Evolutionary conservation across 306 rosid genomes (phyloP), one percentile per base, ranked within the genome.

Genomic region (Pterocarpus santalinus): DNA sequence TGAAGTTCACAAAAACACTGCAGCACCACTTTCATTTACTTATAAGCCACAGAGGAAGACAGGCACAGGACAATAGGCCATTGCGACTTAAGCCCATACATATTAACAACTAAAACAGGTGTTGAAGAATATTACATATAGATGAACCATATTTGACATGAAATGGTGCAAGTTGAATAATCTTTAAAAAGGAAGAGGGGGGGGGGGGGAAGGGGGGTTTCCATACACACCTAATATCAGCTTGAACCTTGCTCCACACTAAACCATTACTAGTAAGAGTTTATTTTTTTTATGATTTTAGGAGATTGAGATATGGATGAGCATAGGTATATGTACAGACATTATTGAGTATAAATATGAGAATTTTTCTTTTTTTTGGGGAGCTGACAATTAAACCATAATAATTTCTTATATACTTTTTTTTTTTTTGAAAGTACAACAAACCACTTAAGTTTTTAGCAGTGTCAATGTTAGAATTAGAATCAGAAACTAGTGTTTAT

Each of bases 201-300:
- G 47, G 47, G 1, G 0, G 47, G 47, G 47, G 8, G 0, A 8
- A 8, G 47, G 8, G 69, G 7, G 28, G 15, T 71, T 74, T 47
- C 61, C 55, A 41, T 55, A 46, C 28, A 57, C 60, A 56, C n/a
- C 68, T 12, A 39, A 8, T 16, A 62, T 64, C 34, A 61, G 36
- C 61, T 51, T 70, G 65, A 82, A 67, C 22, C 63, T 79, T 34
- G 34, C 32, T 69, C 47, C 39, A 52, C 10, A 69, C 69, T 36
- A 17, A 44, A 69, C 4, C 52, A 22, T 61, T 47, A 49, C 35
- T 30, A 17, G 28, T 62, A n/a, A 7, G 2, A 51, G 13, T 62
- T 62, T 52, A n/a, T 60, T 16, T 80, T 16, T 80, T 71, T 35
- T 36, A 10, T 46, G 6, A 49, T 51, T 51, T 17, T 4, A 43